A percentile compares a stretch with the other conserved stretches of the same genome.
These are phyloP conservation scores for Yamadazyma sp. DNA, from an alignment of 805 yeast species.

Conservation along the genomic window DNA sequence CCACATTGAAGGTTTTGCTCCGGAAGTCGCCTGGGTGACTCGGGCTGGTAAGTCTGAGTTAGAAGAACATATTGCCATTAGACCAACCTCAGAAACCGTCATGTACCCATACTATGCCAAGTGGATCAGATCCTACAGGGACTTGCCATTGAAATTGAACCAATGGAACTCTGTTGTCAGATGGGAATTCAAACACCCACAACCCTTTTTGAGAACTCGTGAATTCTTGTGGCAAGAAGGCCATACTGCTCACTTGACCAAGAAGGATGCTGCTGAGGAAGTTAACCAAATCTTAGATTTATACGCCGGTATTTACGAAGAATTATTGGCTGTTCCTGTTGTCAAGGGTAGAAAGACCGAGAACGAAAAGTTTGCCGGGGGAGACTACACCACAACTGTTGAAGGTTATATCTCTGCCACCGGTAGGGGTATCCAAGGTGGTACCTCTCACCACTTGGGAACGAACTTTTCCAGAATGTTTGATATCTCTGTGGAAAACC, in stretches of 20 bases:
- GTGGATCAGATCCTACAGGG: constrained; percentile 98
- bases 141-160: constrained; percentile 90
- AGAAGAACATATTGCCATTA: constrained; percentile 97
- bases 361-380: constrained; percentile 98
- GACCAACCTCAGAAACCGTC: constrained; percentile 99
- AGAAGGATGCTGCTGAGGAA: constrained; percentile 78
- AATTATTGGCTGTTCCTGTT: constrained; percentile 95
- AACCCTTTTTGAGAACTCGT: constrained; percentile 97
- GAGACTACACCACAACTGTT: constrained; percentile 89
- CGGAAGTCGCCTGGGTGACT: constrained; percentile 99
- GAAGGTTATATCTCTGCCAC: constrained; percentile 98
- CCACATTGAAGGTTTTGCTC: constrained; percentile 98
- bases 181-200: constrained; percentile 99
- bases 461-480: constrained; percentile 99
- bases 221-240: constrained; percentile 99
- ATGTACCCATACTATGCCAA: constrained; percentile 99
- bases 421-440: constrained; percentile 99
- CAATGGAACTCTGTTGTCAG: constrained; percentile 99
- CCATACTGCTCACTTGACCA: constrained; percentile 92
- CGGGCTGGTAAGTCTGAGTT: constrained; percentile 90
- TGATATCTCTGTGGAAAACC: constrained; percentile 92
- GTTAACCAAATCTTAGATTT: constrained; percentile 82
- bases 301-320: constrained; percentile 83
- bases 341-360: constrained; percentile 93
- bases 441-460: constrained; percentile 96